Conservation (phyloP, 768 basidiomycete genomes). For the Mycena haematopus region DNA sequence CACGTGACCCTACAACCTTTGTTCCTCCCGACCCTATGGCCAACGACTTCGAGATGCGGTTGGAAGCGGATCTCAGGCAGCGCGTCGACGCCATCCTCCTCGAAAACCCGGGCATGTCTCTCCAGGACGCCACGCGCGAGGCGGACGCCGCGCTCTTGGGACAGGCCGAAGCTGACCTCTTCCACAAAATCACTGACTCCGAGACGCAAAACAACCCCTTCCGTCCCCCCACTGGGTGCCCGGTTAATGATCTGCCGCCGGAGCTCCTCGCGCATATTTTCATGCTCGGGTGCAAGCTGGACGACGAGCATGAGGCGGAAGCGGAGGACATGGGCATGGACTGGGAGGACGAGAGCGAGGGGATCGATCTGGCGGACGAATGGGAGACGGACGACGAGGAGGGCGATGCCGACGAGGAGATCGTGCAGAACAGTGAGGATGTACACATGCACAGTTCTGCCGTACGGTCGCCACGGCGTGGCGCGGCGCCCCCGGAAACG, state of each 20-base stretch:
- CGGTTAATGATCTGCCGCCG: slow-evolving; percentile 58
- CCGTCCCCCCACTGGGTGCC: slow-evolving; percentile 54
- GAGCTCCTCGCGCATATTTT: slow-evolving; percentile 67
- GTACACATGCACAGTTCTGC: slow-evolving; percentile 26
- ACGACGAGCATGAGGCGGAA: slow-evolving; percentile 41
- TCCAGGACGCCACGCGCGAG: slow-evolving; percentile 40
- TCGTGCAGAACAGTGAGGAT: slow-evolving; percentile 27
- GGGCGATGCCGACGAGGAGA: slow-evolving; percentile 34
- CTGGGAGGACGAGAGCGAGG: slow-evolving; percentile 40
- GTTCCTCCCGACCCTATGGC: not conserved
- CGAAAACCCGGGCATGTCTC: slow-evolving; percentile 37
- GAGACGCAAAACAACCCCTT: slow-evolving; percentile 49
- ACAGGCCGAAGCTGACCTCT: not conserved
- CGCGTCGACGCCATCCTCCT: slow-evolving; percentile 25
- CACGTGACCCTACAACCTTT: slow-evolving; percentile 7
- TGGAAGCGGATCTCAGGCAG: slow-evolving; percentile 9
- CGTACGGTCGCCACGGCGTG: slow-evolving; percentile 17
- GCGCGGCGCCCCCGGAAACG: slow-evolving; percentile 10
- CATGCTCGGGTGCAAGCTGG: slow-evolving; percentile 47
- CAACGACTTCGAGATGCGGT: slow-evolving; percentile 7
- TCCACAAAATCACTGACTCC: not conserved
- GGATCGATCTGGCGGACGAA: slow-evolving; percentile 38
- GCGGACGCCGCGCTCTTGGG: slow-evolving; percentile 44
- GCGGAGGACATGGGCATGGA: slow-evolving; percentile 32
- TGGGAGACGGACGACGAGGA: slow-evolving; percentile 43